Percentiles rank a stretch among this genome's conserved stretches.
Evolutionary conservation across 257 asterid genomes (phyloP).

Genomic region (Salvia rosmarinus): DNA sequence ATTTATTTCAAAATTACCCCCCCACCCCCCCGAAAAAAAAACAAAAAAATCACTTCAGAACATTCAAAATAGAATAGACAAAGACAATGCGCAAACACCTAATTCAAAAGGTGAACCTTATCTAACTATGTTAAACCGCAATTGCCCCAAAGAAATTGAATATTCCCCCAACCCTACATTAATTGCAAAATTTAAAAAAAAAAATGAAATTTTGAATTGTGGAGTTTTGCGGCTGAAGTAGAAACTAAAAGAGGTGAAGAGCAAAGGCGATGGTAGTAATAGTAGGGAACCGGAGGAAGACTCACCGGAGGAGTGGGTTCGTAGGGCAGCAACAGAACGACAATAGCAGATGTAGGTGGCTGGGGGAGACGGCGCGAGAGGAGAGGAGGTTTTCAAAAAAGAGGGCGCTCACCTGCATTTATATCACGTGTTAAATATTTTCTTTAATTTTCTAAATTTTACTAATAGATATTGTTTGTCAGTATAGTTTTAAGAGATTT

Average conservation of each 20-base stretch:
- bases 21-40: background rate
- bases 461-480: background rate
- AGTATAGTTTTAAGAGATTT: too few species aligned
- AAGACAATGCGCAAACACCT: background rate
- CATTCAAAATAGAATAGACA: background rate
- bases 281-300: conserved; percentile 39
- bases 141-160: background rate
- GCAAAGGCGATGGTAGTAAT: conserved; percentile 23
- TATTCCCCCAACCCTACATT: conserved; percentile 28
- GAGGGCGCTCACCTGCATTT: conserved; percentile 39
- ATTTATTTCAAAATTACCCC: background rate
- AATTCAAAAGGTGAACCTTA: conserved; percentile 34
- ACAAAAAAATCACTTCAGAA: conserved; percentile 3
- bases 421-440: conserved; percentile 31
- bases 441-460: background rate
- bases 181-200: conserved; percentile 19
- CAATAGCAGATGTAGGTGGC: conserved; percentile 28
- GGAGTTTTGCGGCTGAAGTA: conserved; percentile 1
- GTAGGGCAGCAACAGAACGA: conserved; percentile 52
- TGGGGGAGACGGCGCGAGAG: conserved; percentile 59
- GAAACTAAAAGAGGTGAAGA: conserved; percentile 9
- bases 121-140: conserved; percentile 7
- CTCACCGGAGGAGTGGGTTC: conserved; percentile 42
- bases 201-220: conserved; percentile 19
- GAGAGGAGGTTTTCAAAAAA: conserved; percentile 48